These are phyloP conservation scores for Westerdykella aurantiaca DNA, from an alignment of 2,329 filamentous ascomycete species.

Conservation along the genomic window DNA sequence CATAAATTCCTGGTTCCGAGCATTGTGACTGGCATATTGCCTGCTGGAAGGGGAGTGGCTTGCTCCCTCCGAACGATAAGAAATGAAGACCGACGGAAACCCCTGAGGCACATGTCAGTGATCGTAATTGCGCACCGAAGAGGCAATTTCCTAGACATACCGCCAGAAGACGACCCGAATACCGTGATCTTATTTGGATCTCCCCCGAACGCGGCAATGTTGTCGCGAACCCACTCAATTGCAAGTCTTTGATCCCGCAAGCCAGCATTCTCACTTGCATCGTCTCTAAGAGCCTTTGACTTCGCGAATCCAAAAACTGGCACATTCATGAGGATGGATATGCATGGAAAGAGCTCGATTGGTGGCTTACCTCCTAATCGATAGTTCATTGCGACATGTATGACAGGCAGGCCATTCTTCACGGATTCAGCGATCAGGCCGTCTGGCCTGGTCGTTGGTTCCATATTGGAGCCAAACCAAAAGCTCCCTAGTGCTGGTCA, in stretches of 20 bases:
- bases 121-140: background rate
- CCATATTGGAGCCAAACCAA: too few species aligned
- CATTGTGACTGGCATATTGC: too few species aligned
- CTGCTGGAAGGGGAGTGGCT: constrained; percentile 18
- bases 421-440: too few species aligned
- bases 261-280: too few species aligned
- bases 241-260: constrained; percentile 36
- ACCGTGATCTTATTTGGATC: constrained; percentile 35
- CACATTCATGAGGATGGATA: too few species aligned
- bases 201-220: constrained; percentile 33
- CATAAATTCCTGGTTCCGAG: too few species aligned
- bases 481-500: too few species aligned
- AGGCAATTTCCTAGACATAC: constrained; percentile 3
- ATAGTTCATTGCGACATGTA: too few species aligned
- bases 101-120: constrained; percentile 5
- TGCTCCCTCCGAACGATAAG: constrained; percentile 28
- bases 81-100: constrained; percentile 31
- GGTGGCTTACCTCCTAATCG: too few species aligned
- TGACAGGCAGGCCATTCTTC: too few species aligned
- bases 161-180: constrained; percentile 38
- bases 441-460: too few species aligned
- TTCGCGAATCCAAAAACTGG: constrained; percentile 38
- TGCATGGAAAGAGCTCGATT: too few species aligned
- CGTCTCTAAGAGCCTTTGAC: constrained; percentile 26
- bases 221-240: constrained; percentile 37